A percentile compares a stretch with the other conserved stretches of the same genome.
Evolutionary conservation across 768 basidiomycete genomes (phyloP).

Genomic region (Naganishia vishniacii): DNA sequence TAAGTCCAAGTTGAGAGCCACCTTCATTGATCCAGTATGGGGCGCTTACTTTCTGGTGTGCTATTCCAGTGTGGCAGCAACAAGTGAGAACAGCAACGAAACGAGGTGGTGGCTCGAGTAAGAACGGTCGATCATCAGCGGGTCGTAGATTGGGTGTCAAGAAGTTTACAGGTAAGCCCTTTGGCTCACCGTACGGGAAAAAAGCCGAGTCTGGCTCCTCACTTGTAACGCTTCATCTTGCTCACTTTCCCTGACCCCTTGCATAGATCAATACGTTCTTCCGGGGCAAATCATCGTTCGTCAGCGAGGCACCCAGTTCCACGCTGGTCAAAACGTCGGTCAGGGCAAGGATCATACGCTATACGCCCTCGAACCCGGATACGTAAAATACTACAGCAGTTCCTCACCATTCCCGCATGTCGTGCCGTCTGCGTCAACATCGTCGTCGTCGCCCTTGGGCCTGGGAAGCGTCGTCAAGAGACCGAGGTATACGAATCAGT

Average conservation of each 20-base stretch:
- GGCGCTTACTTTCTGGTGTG: not conserved
- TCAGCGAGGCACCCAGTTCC: conserved; percentile 86
- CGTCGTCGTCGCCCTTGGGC: conserved; percentile 4
- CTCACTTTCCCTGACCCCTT: not conserved
- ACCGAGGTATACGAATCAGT: conserved; percentile 41
- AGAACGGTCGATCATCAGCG: conserved; percentile 86
- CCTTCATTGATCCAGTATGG: not conserved
- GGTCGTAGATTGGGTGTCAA: conserved; percentile 92
- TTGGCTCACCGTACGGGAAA: not conserved
- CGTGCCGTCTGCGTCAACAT: not conserved
- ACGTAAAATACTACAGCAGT: conserved; percentile 76
- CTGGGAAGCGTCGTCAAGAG: conserved; percentile 32
- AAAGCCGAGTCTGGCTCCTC: not conserved
- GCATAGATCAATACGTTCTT: conserved; percentile 75
- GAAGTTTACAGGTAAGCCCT: conserved; percentile 77
- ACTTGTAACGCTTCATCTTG: too few relatives aligned
- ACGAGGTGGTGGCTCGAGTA: conserved; percentile 86
- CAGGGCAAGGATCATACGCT: conserved; percentile 93
- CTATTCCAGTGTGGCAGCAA: not conserved
- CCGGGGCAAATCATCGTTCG: conserved; percentile 95
- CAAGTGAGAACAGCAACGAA: conserved; percentile 91
- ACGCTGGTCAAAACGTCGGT: conserved; percentile 86
- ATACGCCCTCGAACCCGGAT: conserved; percentile 82
- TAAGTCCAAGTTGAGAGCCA: not conserved
- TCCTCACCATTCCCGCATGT: conserved; percentile 34